Evolutionary conservation across 2,329 filamentous ascomycete species (phyloP).

Genomic region (Fusarium sp.): DNA sequence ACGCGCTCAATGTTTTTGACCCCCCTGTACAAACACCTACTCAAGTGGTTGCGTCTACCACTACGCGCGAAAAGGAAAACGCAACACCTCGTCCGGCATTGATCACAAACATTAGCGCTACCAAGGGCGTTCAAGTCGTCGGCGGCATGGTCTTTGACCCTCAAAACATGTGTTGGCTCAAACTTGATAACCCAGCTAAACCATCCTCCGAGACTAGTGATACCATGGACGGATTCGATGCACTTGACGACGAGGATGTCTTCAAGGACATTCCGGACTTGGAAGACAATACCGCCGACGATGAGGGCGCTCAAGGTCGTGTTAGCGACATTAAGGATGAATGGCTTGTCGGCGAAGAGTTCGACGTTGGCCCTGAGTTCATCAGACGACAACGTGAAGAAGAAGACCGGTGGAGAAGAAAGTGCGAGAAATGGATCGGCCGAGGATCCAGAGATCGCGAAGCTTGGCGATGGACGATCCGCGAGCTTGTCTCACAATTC

Average conservation of each 20-base stretch:
- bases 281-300: slow-evolving; percentile 71
- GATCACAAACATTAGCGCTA: slow-evolving; percentile 88
- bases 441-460: slow-evolving; percentile 66
- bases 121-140: slow-evolving; percentile 90
- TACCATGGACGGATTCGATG: slow-evolving; percentile 72
- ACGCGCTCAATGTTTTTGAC: slow-evolving; percentile 83
- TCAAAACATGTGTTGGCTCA: slow-evolving; percentile 97
- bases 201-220: slow-evolving; percentile 63
- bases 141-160: slow-evolving; percentile 99
- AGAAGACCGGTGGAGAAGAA: slow-evolving; percentile 89
- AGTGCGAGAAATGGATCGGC: slow-evolving; percentile 86
- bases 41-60: slow-evolving; percentile 54
- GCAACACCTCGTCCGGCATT: slow-evolving; percentile 77
- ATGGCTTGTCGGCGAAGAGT: slow-evolving; percentile 93
- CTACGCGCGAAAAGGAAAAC: slow-evolving; percentile 67
- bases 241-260: slow-evolving; percentile 87
- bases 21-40: slow-evolving; percentile 66
- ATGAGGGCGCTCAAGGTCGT: slow-evolving; percentile 61
- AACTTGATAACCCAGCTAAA: slow-evolving; percentile 68
- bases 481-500: slow-evolving; percentile 65
- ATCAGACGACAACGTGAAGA: slow-evolving; percentile 89
- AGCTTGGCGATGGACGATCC: slow-evolving; percentile 82
- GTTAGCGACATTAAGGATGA: slow-evolving; percentile 75
- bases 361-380: slow-evolving; percentile 96
- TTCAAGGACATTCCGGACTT: slow-evolving; percentile 96